phyloP scores from a whole-genome alignment of 768 basidiomycete species.

The Boletus rex-veris region DNA sequence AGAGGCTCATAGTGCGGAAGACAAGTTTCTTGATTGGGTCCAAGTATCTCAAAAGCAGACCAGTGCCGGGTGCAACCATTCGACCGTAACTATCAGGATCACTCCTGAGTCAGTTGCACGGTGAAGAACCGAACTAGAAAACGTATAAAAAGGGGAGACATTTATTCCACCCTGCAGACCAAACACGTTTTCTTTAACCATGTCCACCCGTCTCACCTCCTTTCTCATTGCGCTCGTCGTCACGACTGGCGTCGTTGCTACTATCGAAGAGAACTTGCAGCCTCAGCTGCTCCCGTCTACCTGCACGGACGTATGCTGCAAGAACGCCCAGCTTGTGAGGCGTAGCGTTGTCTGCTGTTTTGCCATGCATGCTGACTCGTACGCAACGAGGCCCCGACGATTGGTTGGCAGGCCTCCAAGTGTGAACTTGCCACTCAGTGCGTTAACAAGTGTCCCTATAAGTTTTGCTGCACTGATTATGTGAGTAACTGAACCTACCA shows the following conservation, averaged over 20 bases:
- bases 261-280: too few species aligned
- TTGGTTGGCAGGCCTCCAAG: background rate
- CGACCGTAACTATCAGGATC: too few species aligned
- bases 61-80: too few species aligned
- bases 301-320: background rate
- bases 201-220: background rate
- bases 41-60: too few species aligned
- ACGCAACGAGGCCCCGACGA: too few species aligned
- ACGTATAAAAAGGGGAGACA: background rate
- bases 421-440: background rate
- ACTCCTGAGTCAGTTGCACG: too few species aligned
- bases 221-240: background rate
- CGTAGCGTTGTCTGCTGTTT: background rate
- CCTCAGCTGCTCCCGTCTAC: too few species aligned
- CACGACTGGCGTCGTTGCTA: background rate
- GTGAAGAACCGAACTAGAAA: background rate
- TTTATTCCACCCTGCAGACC: background rate
- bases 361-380: background rate
- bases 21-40: too few species aligned
- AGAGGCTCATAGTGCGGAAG: too few species aligned
- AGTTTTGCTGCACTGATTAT: background rate
- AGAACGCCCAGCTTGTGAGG: background rate
- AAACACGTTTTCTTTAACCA: background rate
- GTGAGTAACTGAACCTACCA: background rate
- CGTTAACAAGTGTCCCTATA: background rate